Evolutionary conservation across 73 alveolate species (phyloP).

Genomic region (Paramecium sexaurelia): DNA sequence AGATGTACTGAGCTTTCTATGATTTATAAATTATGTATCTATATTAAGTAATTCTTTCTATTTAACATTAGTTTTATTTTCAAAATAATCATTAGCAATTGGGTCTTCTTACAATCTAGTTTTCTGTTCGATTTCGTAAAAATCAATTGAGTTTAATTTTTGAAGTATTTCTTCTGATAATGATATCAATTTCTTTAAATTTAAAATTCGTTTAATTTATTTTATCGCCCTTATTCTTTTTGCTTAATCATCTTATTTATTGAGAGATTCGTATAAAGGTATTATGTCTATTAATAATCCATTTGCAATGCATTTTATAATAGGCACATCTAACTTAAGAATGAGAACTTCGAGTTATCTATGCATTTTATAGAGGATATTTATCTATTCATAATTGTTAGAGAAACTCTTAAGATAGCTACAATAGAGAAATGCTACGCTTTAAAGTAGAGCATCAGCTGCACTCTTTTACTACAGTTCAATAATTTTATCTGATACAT

Average conservation of each 20-base stretch:
- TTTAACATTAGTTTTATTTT: neutral
- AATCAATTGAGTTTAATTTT: neutral
- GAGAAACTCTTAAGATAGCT: neutral
- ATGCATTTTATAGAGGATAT: neutral
- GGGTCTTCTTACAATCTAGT: neutral
- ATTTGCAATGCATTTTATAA: neutral
- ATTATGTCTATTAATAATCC: neutral
- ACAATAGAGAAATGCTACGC: constrained; percentile 9
- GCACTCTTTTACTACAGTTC: neutral
- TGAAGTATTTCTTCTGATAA: neutral
- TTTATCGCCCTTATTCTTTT: neutral
- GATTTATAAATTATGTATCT: neutral
- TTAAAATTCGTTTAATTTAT: neutral
- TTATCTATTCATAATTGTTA: neutral
- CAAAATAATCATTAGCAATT: neutral
- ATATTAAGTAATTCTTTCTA: neutral
- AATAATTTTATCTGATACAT: neutral
- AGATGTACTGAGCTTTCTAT: neutral
- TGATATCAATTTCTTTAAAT: neutral
- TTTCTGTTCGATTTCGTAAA: neutral
- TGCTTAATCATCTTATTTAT: neutral
- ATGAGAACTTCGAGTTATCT: constrained; percentile 26
- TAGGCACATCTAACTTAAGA: constrained; percentile 10
- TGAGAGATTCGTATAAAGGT: neutral
- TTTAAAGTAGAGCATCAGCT: neutral